Evolutionary conservation across 768 basidiomycete species (phyloP).

Genomic region (Tricholoma terreum): DNA sequence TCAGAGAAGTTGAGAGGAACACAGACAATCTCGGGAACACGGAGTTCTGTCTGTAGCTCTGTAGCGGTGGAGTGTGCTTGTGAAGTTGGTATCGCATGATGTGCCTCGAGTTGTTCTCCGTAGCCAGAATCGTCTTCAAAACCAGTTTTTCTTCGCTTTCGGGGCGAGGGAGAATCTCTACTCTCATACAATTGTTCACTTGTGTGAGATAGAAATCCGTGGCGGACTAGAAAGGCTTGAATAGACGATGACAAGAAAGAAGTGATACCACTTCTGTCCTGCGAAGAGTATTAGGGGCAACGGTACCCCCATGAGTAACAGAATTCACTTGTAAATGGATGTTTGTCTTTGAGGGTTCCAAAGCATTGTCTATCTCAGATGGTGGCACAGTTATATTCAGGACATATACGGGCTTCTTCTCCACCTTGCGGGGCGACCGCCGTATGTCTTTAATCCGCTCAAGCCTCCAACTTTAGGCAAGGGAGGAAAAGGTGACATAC

Average conservation of each 20-base stretch:
- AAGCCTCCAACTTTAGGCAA: constrained; percentile 7
- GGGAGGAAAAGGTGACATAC: constrained; percentile 28
- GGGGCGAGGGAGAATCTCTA: constrained; percentile 31
- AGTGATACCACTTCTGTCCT: constrained; percentile 60
- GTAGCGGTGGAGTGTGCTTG: background rate
- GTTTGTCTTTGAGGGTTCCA: constrained; percentile 73
- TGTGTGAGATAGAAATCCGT: constrained; percentile 49
- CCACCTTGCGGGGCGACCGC: constrained; percentile 74
- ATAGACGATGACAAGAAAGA: constrained; percentile 57
- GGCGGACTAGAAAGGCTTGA: constrained; percentile 57
- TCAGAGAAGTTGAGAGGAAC: background rate
- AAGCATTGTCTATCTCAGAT: constrained; percentile 66
- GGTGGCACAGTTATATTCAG: constrained; percentile 70
- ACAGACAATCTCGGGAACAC: constrained; percentile 5
- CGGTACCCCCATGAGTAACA: constrained; percentile 1
- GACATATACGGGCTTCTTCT: constrained; percentile 81
- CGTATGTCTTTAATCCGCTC: constrained; percentile 43
- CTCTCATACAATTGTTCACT: background rate
- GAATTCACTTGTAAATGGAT: constrained; percentile 64
- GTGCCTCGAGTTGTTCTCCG: constrained; percentile 22
- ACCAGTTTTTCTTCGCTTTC: constrained; percentile 50
- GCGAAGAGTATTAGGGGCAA: constrained; percentile 7
- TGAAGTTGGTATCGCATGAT: background rate
- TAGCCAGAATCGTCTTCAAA: constrained; percentile 35
- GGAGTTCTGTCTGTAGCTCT: background rate